Conservation (phyloP, 345 rosid genomes). For the Diplotaxis tenuifolia region DNA sequence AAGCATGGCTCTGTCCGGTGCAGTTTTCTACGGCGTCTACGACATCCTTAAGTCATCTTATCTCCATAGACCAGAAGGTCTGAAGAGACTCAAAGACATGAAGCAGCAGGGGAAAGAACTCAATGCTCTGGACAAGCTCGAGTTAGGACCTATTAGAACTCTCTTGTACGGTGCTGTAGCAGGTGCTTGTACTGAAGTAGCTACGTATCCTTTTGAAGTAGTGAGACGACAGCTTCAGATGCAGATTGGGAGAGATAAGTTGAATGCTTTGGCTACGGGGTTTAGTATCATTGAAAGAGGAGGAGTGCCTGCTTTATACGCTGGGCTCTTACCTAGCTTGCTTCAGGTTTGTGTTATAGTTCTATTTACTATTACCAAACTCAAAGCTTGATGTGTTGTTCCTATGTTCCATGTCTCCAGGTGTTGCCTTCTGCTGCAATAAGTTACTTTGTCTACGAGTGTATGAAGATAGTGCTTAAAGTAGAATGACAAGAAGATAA, state of each 20-base stretch:
- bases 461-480: conserved; percentile 84
- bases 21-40: conserved; percentile 90
- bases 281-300: conserved; percentile 71
- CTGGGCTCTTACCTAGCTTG: conserved; percentile 81
- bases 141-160: conserved; percentile 78
- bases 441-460: conserved; percentile 81
- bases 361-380: background rate
- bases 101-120: conserved; percentile 60
- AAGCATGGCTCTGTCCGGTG: too few relatives aligned
- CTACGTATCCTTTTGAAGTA: conserved; percentile 93
- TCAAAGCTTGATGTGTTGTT: conserved; percentile 9
- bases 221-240: conserved; percentile 92
- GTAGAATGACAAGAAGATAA: conserved; percentile 45
- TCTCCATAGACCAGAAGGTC: conserved; percentile 78
- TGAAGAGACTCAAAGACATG: conserved; percentile 62
- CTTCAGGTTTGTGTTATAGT: conserved; percentile 59
- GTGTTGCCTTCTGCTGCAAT: conserved; percentile 91
- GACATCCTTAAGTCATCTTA: conserved; percentile 78
- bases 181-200: conserved; percentile 89
- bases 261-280: conserved; percentile 64
- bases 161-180: conserved; percentile 82
- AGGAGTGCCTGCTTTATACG: conserved; percentile 83
- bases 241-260: conserved; percentile 63
- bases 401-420: conserved; percentile 41
- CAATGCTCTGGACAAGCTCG: conserved; percentile 71